Evolutionary conservation across 1,284 basidiomycete genomes (phyloP), one percentile per base, ranked within the genome.

Genomic region (Gomphus bonarii): DNA sequence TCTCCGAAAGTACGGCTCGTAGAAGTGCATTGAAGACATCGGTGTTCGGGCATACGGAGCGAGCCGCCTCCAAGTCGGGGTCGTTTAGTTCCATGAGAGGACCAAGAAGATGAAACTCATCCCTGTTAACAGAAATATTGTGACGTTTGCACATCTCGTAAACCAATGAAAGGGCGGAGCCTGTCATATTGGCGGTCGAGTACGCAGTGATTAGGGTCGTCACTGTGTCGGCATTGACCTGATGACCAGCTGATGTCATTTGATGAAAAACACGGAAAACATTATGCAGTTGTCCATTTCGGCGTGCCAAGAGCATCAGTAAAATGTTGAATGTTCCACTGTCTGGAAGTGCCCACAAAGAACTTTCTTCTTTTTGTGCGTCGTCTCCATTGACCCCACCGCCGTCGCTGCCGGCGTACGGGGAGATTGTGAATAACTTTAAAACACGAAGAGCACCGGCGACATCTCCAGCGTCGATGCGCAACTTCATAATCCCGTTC

Each of bases 321-420:
- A 86, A 73, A 33, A 84, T 78, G 10, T 79, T 77, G 68, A 80
- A 85, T 1, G 86, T 89, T 10, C 73, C 71, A 7, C 76, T 72
- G 62, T 85, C 77, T 40, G 52, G 57, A 67, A 62, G 25, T 3
- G 25, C 25, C 1, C 68, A 67, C 65, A 68, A 33, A 46, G 16
- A n/a, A n/a, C 11, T 10, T 5, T 18, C 18, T 31, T 31, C 47
- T 14, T 18, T 18, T 31, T 48, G 16, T 28, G 20, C 44, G 44
- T 18, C 20, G 16, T 54, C 28, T 36, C 46, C 33, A 30, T 10
- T 40, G 18, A 30, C 33, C 46, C 42, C 50, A 28, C 31, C 42
- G 30, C 67, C 67, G 66, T 66, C 68, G 63, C 56, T 65, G 61
- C 57, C 58, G 54, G 57, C 54, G 36, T 65, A 61, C 53, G 52